Evolutionary conservation across 2,329 filamentous ascomycete species (phyloP).

Genomic region (Aspergillus sp.): DNA sequence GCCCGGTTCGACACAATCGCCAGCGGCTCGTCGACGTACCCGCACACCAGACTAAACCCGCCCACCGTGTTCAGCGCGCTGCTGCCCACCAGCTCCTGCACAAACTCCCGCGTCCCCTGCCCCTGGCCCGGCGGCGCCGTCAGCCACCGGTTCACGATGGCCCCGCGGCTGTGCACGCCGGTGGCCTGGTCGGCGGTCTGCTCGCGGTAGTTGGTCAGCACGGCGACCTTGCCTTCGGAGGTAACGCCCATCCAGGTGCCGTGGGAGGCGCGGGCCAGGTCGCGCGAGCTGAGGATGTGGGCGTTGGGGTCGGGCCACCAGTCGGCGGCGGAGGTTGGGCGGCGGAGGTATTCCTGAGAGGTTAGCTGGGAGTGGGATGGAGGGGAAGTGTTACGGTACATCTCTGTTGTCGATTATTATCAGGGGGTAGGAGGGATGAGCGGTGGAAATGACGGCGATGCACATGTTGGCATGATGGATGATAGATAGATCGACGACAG

Average conservation of each 20-base stretch:
- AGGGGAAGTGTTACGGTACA: slow-evolving; percentile 24
- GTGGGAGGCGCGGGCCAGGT: slow-evolving; percentile 46
- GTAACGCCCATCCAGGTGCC: slow-evolving; percentile 56
- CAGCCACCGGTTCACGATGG: slow-evolving; percentile 49
- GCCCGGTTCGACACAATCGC: slow-evolving; percentile 52
- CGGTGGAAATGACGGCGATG: slow-evolving; percentile 58
- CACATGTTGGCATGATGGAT: slow-evolving; percentile 44
- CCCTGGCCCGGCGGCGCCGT: slow-evolving; percentile 30
- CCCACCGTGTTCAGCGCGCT: slow-evolving; percentile 45
- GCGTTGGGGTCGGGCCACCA: slow-evolving; percentile 48
- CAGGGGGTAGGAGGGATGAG: slow-evolving; percentile 59
- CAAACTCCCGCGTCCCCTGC: slow-evolving; percentile 40
- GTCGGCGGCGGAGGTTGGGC: slow-evolving; percentile 46
- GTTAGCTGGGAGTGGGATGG: neutral
- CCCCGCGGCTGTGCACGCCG: slow-evolving; percentile 42
- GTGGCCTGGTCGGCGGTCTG: slow-evolving; percentile 33
- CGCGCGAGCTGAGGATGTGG: slow-evolving; percentile 49
- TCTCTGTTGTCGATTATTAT: slow-evolving; percentile 62
- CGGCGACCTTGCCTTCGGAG: slow-evolving; percentile 47
- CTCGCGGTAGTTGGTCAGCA: slow-evolving; percentile 54
- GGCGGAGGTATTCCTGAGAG: slow-evolving; percentile 46
- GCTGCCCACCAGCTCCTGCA: slow-evolving; percentile 41
- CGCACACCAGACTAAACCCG: slow-evolving; percentile 52
- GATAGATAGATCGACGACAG: neutral
- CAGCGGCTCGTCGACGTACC: slow-evolving; percentile 41